Conservation (phyloP, 148 eudicot species). For the Camellia sinensis region DNA sequence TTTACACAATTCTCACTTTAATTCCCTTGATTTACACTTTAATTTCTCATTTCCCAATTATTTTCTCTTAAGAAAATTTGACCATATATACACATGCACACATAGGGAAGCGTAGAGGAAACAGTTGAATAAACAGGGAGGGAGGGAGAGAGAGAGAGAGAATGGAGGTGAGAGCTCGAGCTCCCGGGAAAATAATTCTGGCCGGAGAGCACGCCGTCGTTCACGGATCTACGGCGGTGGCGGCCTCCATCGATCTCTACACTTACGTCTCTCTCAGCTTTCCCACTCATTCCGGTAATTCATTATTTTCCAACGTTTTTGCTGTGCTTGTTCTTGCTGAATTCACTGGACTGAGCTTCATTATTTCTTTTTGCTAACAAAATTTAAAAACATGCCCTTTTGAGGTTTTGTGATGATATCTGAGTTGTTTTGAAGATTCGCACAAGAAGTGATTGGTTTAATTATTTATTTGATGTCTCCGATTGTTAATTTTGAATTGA, state of each 20-base stretch:
- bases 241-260: slow-evolving; percentile 81
- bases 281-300: slow-evolving; percentile 46
- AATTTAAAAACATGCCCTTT: neutral
- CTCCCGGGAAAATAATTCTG: slow-evolving; percentile 93
- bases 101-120: neutral
- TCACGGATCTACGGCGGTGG: slow-evolving; percentile 88
- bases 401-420: neutral
- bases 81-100: too few relatives aligned
- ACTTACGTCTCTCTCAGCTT: slow-evolving; percentile 61
- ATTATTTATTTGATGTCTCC: neutral
- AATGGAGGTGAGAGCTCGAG: slow-evolving; percentile 78
- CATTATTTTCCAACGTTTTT: neutral
- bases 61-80: too few relatives aligned
- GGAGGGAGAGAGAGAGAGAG: slow-evolving; percentile 4
- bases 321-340: neutral
- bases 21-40: too few relatives aligned
- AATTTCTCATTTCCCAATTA: too few relatives aligned
- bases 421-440: neutral
- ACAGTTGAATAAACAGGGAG: neutral
- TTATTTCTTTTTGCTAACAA: neutral
- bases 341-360: neutral
- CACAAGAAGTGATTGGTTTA: neutral
- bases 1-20: too few relatives aligned
- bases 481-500: neutral
- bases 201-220: slow-evolving; percentile 99